Percentiles rank a stretch among this genome's conserved stretches.
These are phyloP conservation scores for Neofusicoccum parvum DNA, from an alignment of 2,329 filamentous ascomycete species.

Conservation along the genomic window DNA sequence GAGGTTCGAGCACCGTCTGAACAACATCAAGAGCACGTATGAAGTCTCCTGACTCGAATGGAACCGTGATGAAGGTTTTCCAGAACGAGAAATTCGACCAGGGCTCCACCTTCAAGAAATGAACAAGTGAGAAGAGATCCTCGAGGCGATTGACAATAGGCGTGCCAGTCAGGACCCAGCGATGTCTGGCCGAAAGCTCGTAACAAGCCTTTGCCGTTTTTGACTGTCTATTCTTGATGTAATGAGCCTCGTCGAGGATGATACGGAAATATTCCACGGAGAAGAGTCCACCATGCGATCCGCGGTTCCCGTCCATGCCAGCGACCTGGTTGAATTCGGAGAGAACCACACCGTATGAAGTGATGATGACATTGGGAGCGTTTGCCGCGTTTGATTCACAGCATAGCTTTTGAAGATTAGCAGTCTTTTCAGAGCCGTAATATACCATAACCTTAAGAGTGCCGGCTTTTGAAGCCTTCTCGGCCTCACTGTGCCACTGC, in stretches of 20 bases:
- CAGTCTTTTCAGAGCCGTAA: conserved; percentile 83
- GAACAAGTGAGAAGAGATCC: conserved; percentile 89
- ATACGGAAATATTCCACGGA: conserved; percentile 92
- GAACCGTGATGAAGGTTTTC: conserved; percentile 97
- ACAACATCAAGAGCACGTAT: conserved; percentile 93
- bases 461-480: conserved; percentile 83
- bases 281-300: conserved; percentile 71
- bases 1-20: conserved; percentile 90
- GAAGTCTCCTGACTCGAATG: conserved; percentile 95
- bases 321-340: conserved; percentile 83
- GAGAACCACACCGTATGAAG: conserved; percentile 87
- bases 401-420: conserved; percentile 78
- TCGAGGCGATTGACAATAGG: conserved; percentile 96
- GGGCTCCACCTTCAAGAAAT: conserved; percentile 90
- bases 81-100: conserved; percentile 99
- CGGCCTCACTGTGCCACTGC: conserved; percentile 95
- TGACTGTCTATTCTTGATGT: conserved; percentile 82
- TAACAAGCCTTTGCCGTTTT: conserved; percentile 97
- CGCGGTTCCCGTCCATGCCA: conserved; percentile 65
- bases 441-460: conserved; percentile 86
- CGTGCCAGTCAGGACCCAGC: conserved; percentile 93
- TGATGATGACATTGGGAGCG: conserved; percentile 89
- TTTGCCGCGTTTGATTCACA: conserved; percentile 70
- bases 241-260: conserved; percentile 93
- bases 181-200: conserved; percentile 79